These are phyloP conservation scores for Capronia coronata DNA, from an alignment of 2,329 filamentous ascomycete species.

Conservation along the genomic window DNA sequence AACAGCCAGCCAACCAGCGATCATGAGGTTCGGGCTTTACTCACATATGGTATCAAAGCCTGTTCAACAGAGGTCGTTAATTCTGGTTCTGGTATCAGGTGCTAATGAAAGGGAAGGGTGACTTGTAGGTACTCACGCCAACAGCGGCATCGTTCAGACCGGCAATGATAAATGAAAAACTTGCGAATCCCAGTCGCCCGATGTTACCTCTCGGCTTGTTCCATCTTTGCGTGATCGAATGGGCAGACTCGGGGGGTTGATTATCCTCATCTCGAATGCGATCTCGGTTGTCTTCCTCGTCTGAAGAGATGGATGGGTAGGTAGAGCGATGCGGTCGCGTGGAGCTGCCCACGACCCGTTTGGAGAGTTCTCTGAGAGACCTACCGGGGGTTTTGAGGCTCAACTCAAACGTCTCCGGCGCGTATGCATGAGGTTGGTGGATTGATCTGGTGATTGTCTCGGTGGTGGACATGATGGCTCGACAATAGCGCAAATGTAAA, in stretches of 20 bases:
- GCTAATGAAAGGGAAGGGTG: no score
- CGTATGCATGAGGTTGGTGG: neutral
- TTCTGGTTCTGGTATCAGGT: no score
- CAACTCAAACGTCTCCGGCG: slow-evolving; percentile 17
- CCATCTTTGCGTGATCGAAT: slow-evolving; percentile 43
- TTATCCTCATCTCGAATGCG: neutral
- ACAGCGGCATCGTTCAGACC: slow-evolving; percentile 53
- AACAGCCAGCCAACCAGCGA: neutral
- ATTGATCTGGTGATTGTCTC: slow-evolving; percentile 10
- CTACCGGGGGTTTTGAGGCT: slow-evolving; percentile 18
- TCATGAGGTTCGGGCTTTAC: neutral
- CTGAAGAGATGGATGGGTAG: neutral
- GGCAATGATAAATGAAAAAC: slow-evolving; percentile 51
- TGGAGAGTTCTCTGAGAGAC: slow-evolving; percentile 16
- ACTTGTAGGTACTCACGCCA: slow-evolving; percentile 31
- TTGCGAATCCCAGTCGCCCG: slow-evolving; percentile 40
- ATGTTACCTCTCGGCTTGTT: slow-evolving; percentile 55
- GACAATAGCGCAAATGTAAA: neutral
- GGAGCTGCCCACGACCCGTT: slow-evolving; percentile 8
- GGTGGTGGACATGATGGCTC: slow-evolving; percentile 5
- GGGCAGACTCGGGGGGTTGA: slow-evolving; percentile 3
- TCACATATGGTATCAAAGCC: slow-evolving; percentile 25
- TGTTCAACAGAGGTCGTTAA: no score
- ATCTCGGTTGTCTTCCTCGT: neutral
- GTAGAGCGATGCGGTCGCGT: neutral